Base-by-base conservation (phyloP, 345 rosid species). In the Lumnitzera littorea region DNA sequence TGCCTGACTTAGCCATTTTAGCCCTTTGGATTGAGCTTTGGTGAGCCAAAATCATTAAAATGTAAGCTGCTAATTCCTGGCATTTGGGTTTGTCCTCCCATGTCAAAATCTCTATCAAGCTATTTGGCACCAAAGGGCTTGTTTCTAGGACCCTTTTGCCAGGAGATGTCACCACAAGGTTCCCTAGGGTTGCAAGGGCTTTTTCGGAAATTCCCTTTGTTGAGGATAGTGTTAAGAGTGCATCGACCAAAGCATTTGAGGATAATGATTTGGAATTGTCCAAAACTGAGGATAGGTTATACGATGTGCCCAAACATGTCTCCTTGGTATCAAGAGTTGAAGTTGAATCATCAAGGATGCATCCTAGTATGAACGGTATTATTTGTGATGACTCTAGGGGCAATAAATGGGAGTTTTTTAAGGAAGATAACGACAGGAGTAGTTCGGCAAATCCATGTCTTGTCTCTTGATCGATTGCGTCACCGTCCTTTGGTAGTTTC, bases 71-170 rank as follows among this genome's bases (percentile, higher is more conserved):
- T 17, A 82, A 64, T 66, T 94, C 99, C 65, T 90, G 97, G 68
- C 95, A 87, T 68, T 82, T 94, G 0, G 96, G 91, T 63, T 60
- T 76, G 36, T 90, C 95, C 15, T 90, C 97, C 99, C 99, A 94
- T 36, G 90, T 80, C 65, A 94, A 43, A 55, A 81, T 72, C 82
- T 87, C 97, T 48, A 94, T 86, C 74, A 94, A 70, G 62, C 70
- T 66, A 20, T 69, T 80, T 1, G 95, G 96, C 43, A 84, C 90
- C 53, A 64, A 2, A 12, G 71, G 59, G 55, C 80, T 74, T 10
- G 76, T 74, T 62, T 86, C 96, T 79, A 90, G 65, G 2, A 89
- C 91, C 57, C 78, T 86, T 68, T 84, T 90, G 13, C 97, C 99
- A 76, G 67, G 85, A n/a, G 73, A 61, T 2, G 96, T 87, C 52